phyloP scores from a whole-genome alignment of 1,284 basidiomycete species.

The Mycosarcoma maydis region DNA sequence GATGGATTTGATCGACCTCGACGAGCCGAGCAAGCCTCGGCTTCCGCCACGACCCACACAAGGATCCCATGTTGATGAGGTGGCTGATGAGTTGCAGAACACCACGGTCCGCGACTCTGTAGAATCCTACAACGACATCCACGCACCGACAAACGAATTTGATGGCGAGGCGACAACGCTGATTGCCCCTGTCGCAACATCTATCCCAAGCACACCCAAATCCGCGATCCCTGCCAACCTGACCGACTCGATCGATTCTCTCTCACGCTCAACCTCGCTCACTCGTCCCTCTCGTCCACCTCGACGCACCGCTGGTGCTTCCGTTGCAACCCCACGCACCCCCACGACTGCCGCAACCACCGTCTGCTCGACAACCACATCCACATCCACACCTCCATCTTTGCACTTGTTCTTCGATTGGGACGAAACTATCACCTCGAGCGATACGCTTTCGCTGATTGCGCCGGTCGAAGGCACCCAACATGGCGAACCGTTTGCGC shows the following conservation, averaged over 20 bases:
- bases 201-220: constrained; percentile 1
- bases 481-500: constrained; percentile 36
- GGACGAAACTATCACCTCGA: constrained; percentile 63
- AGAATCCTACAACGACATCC: too few species aligned
- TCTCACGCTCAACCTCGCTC: constrained; percentile 21
- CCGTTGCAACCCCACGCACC: neutral
- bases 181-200: neutral
- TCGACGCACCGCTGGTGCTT: constrained; percentile 11
- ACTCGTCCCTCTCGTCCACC: constrained; percentile 31
- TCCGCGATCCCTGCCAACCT: constrained; percentile 7
- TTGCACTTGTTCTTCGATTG: constrained; percentile 59
- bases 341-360: neutral
- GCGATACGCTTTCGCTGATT: constrained; percentile 59
- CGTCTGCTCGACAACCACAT: neutral
- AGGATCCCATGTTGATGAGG: neutral
- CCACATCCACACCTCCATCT: neutral
- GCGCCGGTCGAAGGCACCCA: constrained; percentile 42
- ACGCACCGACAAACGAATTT: neutral
- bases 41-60: constrained; percentile 7
- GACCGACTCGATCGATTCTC: neutral
- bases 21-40: constrained; percentile 11
- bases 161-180: neutral
- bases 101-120: neutral
- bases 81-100: constrained; percentile 13
- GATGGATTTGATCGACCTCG: constrained; percentile 20